Base-by-base conservation (phyloP, 1,284 basidiomycete species). In the Sanguinoderma infundibulare region DNA sequence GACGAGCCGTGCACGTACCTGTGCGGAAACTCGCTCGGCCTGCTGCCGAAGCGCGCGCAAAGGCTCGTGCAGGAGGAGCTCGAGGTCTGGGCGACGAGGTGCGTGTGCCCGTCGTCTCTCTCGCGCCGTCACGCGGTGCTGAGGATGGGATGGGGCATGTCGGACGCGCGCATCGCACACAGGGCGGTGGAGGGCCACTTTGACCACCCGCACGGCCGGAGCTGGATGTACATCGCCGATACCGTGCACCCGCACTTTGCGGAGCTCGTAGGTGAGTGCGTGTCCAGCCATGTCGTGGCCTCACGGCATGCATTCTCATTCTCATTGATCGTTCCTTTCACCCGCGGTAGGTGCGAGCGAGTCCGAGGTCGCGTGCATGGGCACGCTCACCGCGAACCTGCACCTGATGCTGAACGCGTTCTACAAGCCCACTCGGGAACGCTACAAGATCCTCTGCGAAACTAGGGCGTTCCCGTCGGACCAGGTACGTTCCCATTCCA, bases 401-500 rank as follows among this genome's bases (percentile, higher is more conserved):
- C 96, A 99, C 79, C 87, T 95, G 58, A 89, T 98, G 82, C 91
- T 99, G 82, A 87, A 90, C 70, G 90, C 91, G 24, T 99, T 99
- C 78, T 98, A 98, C 79, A 89, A 91, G 58, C 97, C 97, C 2
- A 94, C 92, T 8, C 70, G 84, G 61, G 79, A 82, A 61, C 87
- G 95, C 55, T 96, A 87, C 83, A 98, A 98, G 84, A 96, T 99
- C 74, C 82, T 99, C 60, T 98, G 95, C 76, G 98, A 99, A 80
- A 87, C 89, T 44, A 91, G 87, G 63, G 95, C 96, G 2, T 99
- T 99, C 77, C 96, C 98, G 61, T 97, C 94, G 68, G 97, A 99
- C 82, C 92, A 95, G 73, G 87, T 78, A 36, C 30, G 64, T 60
- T 32, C 15, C 40, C 17, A 42, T 36, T 26, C 55, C 61, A 57